Evolutionary conservation across 768 basidiomycete genomes (phyloP), one percentile per base, ranked within the genome.

Genomic region (Mycena epipterygia): DNA sequence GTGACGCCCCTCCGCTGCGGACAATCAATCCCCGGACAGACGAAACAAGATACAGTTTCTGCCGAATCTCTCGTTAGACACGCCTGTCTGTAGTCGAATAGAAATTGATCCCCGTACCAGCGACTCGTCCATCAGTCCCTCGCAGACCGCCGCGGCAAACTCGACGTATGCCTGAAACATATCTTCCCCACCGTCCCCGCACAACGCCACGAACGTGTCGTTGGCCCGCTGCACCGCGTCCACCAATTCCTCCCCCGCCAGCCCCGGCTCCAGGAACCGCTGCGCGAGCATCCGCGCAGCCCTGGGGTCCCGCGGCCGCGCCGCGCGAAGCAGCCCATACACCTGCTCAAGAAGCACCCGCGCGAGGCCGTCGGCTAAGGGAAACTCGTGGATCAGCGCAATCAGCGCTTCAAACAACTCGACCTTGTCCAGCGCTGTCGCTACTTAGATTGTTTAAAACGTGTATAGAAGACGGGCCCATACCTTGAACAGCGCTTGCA

Each of bases 401-500:
- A 83, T 80, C 68, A 87, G 75, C 49, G 79, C 71, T 67, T 77
- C 77, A 73, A 86, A 87, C 57, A 88, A 74, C 64, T 84, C 84
- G 46, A 82, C 76, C 70, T 79, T 82, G 33, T 82, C 82, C 63
- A 86, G 69, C 19, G 85, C 86, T 88, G 73, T 29, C 37, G 29
- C 9, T 25, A n/a, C n/a, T 5, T 2, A 55, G n/a, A 21, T 4
- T 56, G 19, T 27, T 19, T 29, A 5, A 11, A 16, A 7, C n/a
- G 11, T 16, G n/a, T 3, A 37, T 23, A 35, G 49, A 14, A 25
- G 32, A 48, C 19, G 17, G 35, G 27, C 41, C 53, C 46, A 63
- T 78, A 91, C 95, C 93, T 89, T 92, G 85, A 14, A 85, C 88
- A 33, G 95, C 95, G 72, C 87, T 92, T 23, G 85, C 82, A 56